Conservation (phyloP, 2,329 filamentous ascomycete species). For the Neonectria coccinea region DNA sequence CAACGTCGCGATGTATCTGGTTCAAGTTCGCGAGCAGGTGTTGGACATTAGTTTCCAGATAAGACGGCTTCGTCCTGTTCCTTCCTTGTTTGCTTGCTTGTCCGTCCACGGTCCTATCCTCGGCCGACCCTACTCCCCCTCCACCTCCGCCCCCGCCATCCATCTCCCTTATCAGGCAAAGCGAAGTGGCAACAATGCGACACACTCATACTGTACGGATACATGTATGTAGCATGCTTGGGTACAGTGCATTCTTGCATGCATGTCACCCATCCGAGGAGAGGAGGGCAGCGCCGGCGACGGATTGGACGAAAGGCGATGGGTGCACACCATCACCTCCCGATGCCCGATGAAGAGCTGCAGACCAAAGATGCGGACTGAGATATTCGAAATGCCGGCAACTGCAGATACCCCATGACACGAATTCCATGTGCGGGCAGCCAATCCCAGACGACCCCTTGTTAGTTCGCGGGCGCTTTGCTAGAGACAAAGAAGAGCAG, state of each 20-base stretch:
- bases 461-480: not conserved
- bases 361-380: not conserved
- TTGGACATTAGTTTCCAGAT: not conserved
- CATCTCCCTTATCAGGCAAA: constrained; percentile 11
- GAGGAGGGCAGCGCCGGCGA: constrained; percentile 5
- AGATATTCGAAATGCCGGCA: constrained; percentile 1
- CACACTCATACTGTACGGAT: not conserved
- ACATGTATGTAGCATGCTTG: not conserved
- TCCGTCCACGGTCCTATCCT: constrained; percentile 1
- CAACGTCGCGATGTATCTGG: not conserved
- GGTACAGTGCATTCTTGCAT: constrained; percentile 12
- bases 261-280: constrained; percentile 4
- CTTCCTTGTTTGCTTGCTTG: not conserved
- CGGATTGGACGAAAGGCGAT: constrained; percentile 7
- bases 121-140: not conserved
- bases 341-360: constrained; percentile 1
- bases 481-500: not conserved
- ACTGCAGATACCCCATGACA: not conserved
- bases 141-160: not conserved
- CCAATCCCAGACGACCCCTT: not conserved
- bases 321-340: not conserved
- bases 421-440: not conserved
- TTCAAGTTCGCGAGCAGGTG: not conserved
- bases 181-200: not conserved
- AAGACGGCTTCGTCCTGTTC: not conserved